Evolutionary conservation across 148 eudicot genomes (phyloP), one percentile per base, ranked within the genome.

Genomic region (Vaccinium corymbosum): DNA sequence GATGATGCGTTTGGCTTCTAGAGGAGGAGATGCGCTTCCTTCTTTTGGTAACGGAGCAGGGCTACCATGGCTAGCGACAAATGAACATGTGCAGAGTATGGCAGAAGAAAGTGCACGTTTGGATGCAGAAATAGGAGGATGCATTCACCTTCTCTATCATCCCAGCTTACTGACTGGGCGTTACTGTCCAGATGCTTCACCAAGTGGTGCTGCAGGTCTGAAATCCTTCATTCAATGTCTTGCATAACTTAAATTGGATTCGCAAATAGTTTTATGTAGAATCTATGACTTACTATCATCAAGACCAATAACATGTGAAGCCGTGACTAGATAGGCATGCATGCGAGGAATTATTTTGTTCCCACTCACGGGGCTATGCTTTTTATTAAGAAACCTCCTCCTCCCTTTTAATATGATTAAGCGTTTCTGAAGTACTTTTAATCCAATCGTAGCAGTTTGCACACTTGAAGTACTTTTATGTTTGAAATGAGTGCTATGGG

Each of bases 101-200:
- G 96, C 95, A 61, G 95, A 93, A 88, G 98, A 95, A 82, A 93
- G 95, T 90, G 93, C 91, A 55, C 86, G 87, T 61, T 86, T 97
- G 86, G 99, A 97, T 88, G 91, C 93, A 52, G 99, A 97, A 85
- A 85, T 95, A 83, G 94, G 95, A 64, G 98, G 95, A 84, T 89
- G 61, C 80, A 86, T 97, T 86, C 98, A 97, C 86, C 95, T 97
- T 72, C 96, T 97, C 32, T 97, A 97, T 89, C 99, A 97, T 89
- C 99, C 99, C 50, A 92, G 84, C 83, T 88, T 97, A 87, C 98
- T 97, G 7, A 93, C 86, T 91, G 99, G 99, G 46, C 98, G 98
- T 78, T 97, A 85, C 87, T 97, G 99, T 89, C 98, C 98, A 27
- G 99, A 97, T 94, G 98, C 98, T 93, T 97, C 99, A 51, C 98